A percentile compares a stretch with the other conserved stretches of the same genome.
phyloP scores from a whole-genome alignment of 2,329 filamentous ascomycete species.

The Thelonectria rubi region DNA sequence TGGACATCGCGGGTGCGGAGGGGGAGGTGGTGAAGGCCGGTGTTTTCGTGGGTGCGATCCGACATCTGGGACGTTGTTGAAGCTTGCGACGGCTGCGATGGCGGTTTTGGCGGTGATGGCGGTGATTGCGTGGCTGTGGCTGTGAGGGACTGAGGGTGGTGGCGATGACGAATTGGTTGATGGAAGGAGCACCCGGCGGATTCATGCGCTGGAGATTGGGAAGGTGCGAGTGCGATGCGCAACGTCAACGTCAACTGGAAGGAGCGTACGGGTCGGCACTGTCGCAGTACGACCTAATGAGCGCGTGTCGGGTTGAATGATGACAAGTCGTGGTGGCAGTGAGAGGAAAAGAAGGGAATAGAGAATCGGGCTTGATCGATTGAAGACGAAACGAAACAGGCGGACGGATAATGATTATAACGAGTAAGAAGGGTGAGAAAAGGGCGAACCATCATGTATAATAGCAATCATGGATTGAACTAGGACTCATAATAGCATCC shows the following conservation, averaged over 20 bases:
- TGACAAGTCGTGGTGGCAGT: neutral
- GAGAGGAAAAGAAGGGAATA: neutral
- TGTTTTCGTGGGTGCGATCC: conserved; percentile 30
- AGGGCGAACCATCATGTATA: neutral
- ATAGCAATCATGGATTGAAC: neutral
- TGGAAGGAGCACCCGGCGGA: too few species aligned
- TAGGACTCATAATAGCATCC: neutral
- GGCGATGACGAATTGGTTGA: neutral
- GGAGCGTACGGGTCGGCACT: neutral
- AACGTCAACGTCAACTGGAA: neutral
- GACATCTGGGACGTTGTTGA: conserved; percentile 27
- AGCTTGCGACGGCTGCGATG: neutral
- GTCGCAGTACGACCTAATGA: neutral
- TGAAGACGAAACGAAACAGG: neutral
- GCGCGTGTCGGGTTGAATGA: neutral
- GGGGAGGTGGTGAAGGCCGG: conserved; percentile 42
- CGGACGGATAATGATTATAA: too few species aligned
- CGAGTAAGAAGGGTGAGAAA: neutral
- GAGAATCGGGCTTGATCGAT: neutral
- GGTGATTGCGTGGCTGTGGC: neutral
- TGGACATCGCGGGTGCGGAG: conserved; percentile 35
- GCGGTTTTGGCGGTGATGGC: conserved; percentile 10
- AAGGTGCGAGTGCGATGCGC: neutral
- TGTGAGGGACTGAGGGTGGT: neutral
- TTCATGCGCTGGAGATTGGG: neutral